Base-by-base conservation (phyloP, 164 flowering plant genomes). In the Chimonanthus praecox region DNA sequence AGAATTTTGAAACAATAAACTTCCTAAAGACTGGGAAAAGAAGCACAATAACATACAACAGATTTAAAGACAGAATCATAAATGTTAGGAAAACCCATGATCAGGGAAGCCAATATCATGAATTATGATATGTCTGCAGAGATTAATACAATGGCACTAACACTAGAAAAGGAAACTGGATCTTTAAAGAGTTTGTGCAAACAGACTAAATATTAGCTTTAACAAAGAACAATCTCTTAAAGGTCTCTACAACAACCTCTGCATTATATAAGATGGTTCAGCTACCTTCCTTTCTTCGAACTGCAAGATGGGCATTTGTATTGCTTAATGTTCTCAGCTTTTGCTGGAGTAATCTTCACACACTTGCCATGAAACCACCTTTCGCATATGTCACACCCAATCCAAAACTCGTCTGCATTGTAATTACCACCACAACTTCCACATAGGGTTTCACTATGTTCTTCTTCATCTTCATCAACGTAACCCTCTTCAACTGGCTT, bases 271-370 rank as follows among this genome's bases (percentile, higher is more conserved):
- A 10, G 68, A 45, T 15, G 18, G 10, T 62, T 33, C 46, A 18
- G 71, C 86, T 85, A 87, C 78, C 90, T 85, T 74, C 86, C 83
- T 70, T 84, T 86, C 83, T 89, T 94, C 83, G 85, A n/a, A 85
- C 86, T 86, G 88, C 98, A 92, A 67, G 94, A 86, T 20, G 98
- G 98, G 85, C 98, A 92, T 77, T 92, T 94, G 83, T 94, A 92
- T 77, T 94, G 98, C 87, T 91, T 91, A 71, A 94, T 94, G 64
- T 69, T 90, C 84, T 89, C 95, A 2, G 98, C 97, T 81, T 90
- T 94, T 10, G 96, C 96, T 44, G 97, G 98, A 18, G 97, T 94
- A 74, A 94, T 94, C 87, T 90, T 92, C 83, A 94, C 98, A 61
- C 98, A 94, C 70, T 94, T 94, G 6, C 97, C 98, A 64, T 94